A percentile compares a stretch with the other conserved stretches of the same genome.
These are phyloP conservation scores for Penicillium dipodomyicola DNA, from an alignment of 495 filamentous ascomycete genomes.

Conservation along the genomic window DNA sequence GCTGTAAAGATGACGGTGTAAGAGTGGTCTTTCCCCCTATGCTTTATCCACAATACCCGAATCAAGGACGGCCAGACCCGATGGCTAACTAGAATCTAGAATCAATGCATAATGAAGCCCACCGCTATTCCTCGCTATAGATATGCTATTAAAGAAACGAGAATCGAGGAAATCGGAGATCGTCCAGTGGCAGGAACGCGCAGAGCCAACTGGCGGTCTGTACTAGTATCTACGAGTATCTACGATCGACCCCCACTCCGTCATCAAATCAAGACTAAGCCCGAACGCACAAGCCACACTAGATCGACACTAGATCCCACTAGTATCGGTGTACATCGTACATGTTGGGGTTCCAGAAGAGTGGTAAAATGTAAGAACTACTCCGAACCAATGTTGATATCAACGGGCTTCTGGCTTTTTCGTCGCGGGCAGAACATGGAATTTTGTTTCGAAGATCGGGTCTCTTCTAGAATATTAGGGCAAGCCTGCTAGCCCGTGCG, in stretches of 20 bases:
- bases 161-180: not conserved
- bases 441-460: not conserved
- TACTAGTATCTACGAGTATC: too few relatives aligned
- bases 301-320: constrained; percentile 6
- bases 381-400: not conserved
- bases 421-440: not conserved
- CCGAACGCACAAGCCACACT: not conserved
- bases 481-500: not conserved
- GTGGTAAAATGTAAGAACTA: not conserved
- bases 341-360: not conserved
- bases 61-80: too few relatives aligned
- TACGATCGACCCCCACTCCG: not conserved
- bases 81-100: not conserved
- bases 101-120: not conserved
- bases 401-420: not conserved
- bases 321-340: constrained; percentile 1
- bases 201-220: constrained; percentile 10
- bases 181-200: not conserved
- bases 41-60: too few relatives aligned
- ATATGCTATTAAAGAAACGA: not conserved
- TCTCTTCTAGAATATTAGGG: not conserved
- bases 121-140: not conserved
- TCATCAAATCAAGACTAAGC: not conserved
- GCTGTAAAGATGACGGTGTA: too few relatives aligned
- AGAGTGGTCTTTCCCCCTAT: too few relatives aligned